Percentiles rank a stretch among this genome's conserved stretches.
These are phyloP conservation scores for Cryptosporidium baileyi DNA, from an alignment of 169 alveolate genomes.

Conservation along the genomic window DNA sequence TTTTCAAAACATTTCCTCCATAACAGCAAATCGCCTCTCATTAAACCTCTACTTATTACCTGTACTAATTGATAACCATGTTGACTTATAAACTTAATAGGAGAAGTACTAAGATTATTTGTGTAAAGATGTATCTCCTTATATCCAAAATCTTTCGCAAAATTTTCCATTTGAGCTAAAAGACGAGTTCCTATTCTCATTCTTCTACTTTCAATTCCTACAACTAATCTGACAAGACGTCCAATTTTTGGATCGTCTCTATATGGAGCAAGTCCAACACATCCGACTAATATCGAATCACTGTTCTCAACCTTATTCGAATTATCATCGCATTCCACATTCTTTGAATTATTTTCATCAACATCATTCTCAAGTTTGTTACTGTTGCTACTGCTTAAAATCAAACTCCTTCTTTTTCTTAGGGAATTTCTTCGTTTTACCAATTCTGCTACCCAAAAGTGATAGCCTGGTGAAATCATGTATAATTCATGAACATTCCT, in stretches of 20 bases:
- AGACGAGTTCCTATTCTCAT: constrained; percentile 87
- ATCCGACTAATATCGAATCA: constrained; percentile 81
- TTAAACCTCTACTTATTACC: constrained; percentile 85
- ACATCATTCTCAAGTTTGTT: constrained; percentile 22
- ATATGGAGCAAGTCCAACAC: constrained; percentile 84
- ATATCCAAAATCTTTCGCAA: constrained; percentile 84
- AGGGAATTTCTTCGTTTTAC: constrained; percentile 71
- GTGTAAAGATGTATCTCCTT: constrained; percentile 85
- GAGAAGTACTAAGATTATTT: constrained; percentile 84
- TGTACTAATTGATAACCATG: constrained; percentile 84
- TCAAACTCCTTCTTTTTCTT: constrained; percentile 72
- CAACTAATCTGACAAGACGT: constrained; percentile 86
- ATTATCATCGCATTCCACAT: constrained; percentile 24
- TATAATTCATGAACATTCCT: constrained; percentile 82
- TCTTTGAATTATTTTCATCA: constrained; percentile 21
- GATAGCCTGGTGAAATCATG: constrained; percentile 77
- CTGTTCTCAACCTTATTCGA: constrained; percentile 1
- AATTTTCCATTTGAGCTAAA: constrained; percentile 84
- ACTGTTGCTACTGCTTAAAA: not conserved
- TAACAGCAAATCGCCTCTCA: constrained; percentile 87
- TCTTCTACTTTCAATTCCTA: constrained; percentile 82
- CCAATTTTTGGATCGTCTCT: constrained; percentile 82
- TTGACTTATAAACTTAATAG: constrained; percentile 84
- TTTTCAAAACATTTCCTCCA: constrained; percentile 83
- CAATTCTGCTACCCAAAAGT: constrained; percentile 89